A percentile compares a stretch with the other conserved stretches of the same genome.
Conservation (phyloP, 2,329 filamentous ascomycete genomes). For the Fusarium sp. region DNA sequence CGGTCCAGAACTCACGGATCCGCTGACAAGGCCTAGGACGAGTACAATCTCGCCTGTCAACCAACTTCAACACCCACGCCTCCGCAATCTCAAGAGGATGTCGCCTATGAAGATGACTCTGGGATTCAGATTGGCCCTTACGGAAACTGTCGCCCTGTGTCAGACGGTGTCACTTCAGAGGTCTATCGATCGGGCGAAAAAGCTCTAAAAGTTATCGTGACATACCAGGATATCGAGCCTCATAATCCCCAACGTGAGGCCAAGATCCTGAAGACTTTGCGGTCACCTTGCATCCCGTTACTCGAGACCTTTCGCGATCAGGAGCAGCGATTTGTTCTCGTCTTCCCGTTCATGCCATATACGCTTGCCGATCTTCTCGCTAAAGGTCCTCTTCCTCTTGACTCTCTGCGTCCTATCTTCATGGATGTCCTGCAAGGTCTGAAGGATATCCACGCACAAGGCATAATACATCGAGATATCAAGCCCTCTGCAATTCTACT, state of each 20-base stretch:
- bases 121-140: conserved; percentile 67
- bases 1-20: conserved; percentile 30
- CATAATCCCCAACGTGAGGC: conserved; percentile 87
- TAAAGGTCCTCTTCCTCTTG: conserved; percentile 52
- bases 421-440: conserved; percentile 78
- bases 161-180: conserved; percentile 81
- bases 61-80: conserved; percentile 29
- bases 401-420: conserved; percentile 62
- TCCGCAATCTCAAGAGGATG: conserved; percentile 8
- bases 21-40: conserved; percentile 62
- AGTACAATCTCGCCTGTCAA: conserved; percentile 65
- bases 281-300: conserved; percentile 72
- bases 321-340: conserved; percentile 78
- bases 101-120: conserved; percentile 27
- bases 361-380: conserved; percentile 78
- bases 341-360: conserved; percentile 85
- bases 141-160: conserved; percentile 65
- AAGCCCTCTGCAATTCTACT: conserved; percentile 93
- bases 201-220: conserved; percentile 88
- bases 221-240: conserved; percentile 78
- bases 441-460: conserved; percentile 75
- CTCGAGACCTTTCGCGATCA: conserved; percentile 80
- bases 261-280: conserved; percentile 74
- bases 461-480: conserved; percentile 91
- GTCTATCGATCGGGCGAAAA: conserved; percentile 77